Evolutionary conservation across 371 early-diverging fungal species (phyloP).

Genomic region (Mucor mucedo): DNA sequence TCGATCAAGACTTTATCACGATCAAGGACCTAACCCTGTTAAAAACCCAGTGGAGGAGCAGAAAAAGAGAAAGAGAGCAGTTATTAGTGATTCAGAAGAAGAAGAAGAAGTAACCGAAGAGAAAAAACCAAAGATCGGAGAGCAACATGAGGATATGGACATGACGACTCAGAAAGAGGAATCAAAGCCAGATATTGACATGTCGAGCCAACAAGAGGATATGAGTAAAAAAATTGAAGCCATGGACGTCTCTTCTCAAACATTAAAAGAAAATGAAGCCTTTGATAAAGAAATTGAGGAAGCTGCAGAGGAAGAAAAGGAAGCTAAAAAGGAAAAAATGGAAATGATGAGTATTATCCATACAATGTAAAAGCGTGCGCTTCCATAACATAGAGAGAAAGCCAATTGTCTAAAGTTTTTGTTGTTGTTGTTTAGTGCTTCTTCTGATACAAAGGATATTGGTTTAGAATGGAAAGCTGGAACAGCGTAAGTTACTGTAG

Average conservation of each 20-base stretch:
- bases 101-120: conserved; percentile 6
- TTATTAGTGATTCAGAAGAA: conserved; percentile 18
- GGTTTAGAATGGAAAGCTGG: conserved; percentile 12
- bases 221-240: not conserved
- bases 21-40: too few relatives aligned
- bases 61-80: conserved; percentile 12
- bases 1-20: too few relatives aligned
- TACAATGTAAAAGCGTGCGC: conserved; percentile 15
- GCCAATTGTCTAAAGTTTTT: too few relatives aligned
- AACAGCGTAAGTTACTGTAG: conserved; percentile 11
- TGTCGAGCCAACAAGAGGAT: not conserved
- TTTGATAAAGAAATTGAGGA: conserved; percentile 29
- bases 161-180: not conserved
- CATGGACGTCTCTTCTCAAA: conserved; percentile 3
- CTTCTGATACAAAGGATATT: conserved; percentile 5
- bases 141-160: not conserved
- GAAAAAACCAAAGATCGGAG: not conserved
- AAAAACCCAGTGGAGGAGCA: not conserved
- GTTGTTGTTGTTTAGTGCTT: conserved; percentile 8
- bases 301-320: conserved; percentile 22
- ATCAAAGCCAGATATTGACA: not conserved
- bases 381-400: too few relatives aligned
- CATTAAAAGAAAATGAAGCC: not conserved
- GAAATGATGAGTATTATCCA: conserved; percentile 24
- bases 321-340: conserved; percentile 22